These are phyloP conservation scores for Hypoxylon sp. DNA, from an alignment of 2,329 filamentous ascomycete genomes.

Conservation along the genomic window DNA sequence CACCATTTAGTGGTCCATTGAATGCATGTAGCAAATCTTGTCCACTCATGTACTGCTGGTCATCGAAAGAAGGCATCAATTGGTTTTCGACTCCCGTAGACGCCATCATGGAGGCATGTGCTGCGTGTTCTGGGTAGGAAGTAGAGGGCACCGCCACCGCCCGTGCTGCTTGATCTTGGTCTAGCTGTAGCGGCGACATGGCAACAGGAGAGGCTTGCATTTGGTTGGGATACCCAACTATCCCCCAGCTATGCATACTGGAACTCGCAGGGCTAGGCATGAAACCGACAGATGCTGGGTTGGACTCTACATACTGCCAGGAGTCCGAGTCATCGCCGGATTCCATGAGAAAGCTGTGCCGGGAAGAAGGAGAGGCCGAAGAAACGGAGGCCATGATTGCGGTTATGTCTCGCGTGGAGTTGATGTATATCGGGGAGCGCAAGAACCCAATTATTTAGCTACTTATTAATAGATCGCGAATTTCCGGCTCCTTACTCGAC, in stretches of 20 bases:
- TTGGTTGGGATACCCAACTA: slow-evolving; percentile 53
- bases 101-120: slow-evolving; percentile 45
- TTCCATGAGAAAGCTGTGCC: slow-evolving; percentile 42
- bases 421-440: slow-evolving; percentile 9
- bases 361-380: slow-evolving; percentile 45
- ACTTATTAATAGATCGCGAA: slow-evolving; percentile 27
- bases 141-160: slow-evolving; percentile 46
- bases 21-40: slow-evolving; percentile 55
- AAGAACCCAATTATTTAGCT: slow-evolving; percentile 12
- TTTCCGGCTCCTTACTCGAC: not conserved
- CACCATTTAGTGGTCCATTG: slow-evolving; percentile 47
- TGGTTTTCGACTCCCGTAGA: slow-evolving; percentile 42
- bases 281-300: slow-evolving; percentile 51
- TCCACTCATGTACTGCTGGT: slow-evolving; percentile 49
- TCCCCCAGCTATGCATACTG: slow-evolving; percentile 60
- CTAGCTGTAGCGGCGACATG: slow-evolving; percentile 55
- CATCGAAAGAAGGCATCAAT: slow-evolving; percentile 43
- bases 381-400: slow-evolving; percentile 46
- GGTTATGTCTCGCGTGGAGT: slow-evolving; percentile 10
- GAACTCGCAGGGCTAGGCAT: slow-evolving; percentile 60
- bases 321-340: slow-evolving; percentile 48
- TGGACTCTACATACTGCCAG: slow-evolving; percentile 47
- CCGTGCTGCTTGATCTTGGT: slow-evolving; percentile 52
- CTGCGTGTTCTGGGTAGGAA: slow-evolving; percentile 46
- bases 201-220: slow-evolving; percentile 47